These are phyloP conservation scores for Aspergillus novofumigatus DNA, from an alignment of 2,329 filamentous ascomycete genomes.

Conservation along the genomic window DNA sequence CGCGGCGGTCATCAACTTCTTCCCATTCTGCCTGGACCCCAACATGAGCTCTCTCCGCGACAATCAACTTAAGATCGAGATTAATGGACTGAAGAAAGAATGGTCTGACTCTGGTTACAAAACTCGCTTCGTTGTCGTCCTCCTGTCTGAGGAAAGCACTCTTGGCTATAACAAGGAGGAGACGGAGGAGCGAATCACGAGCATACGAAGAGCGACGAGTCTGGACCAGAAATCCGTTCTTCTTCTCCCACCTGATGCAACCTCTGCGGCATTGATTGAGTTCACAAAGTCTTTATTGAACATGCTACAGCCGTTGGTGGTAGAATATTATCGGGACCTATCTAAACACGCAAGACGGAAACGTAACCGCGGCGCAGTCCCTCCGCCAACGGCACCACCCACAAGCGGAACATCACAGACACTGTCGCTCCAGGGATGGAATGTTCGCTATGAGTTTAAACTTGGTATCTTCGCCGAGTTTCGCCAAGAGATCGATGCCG, in stretches of 20 bases:
- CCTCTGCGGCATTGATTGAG: conserved; percentile 65
- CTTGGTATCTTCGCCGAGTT: conserved; percentile 87
- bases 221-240: conserved; percentile 83
- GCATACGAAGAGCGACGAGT: conserved; percentile 72
- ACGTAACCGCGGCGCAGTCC: conserved; percentile 70
- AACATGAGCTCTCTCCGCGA: conserved; percentile 75
- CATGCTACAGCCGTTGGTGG: conserved; percentile 66
- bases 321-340: conserved; percentile 91
- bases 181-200: conserved; percentile 71
- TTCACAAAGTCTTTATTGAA: conserved; percentile 71
- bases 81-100: conserved; percentile 69
- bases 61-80: conserved; percentile 81
- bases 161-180: conserved; percentile 56
- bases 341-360: conserved; percentile 91
- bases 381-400: conserved; percentile 76
- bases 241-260: conserved; percentile 71
- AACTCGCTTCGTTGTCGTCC: conserved; percentile 69
- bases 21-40: conserved; percentile 67
- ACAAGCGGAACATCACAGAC: conserved; percentile 81
- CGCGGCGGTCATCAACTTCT: conserved; percentile 76
- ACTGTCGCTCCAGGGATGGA: conserved; percentile 82
- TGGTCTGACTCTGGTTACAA: conserved; percentile 62
- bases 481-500: conserved; percentile 84
- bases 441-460: conserved; percentile 92
- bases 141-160: conserved; percentile 71